These are phyloP conservation scores for Cladosporium phlei DNA, from an alignment of 2,329 filamentous ascomycete species.

Conservation along the genomic window DNA sequence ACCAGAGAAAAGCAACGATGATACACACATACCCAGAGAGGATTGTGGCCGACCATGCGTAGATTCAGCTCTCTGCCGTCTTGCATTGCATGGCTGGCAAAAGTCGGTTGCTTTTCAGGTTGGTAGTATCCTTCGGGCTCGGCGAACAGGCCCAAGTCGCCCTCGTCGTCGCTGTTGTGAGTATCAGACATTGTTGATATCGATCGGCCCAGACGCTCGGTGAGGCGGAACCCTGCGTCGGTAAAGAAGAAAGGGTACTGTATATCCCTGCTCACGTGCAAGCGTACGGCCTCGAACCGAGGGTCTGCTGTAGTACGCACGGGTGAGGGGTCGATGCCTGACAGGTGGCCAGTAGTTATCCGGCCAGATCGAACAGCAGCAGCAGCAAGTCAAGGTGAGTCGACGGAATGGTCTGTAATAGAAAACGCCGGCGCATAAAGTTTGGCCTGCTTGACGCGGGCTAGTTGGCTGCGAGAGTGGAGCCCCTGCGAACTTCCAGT, in stretches of 20 bases:
- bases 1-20: neutral
- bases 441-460: too few relatives aligned
- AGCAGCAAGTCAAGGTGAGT: too few relatives aligned
- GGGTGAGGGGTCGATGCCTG: too few relatives aligned
- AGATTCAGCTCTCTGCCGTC: slow-evolving; percentile 63
- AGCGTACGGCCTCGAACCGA: neutral
- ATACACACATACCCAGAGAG: slow-evolving; percentile 65
- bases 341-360: too few relatives aligned
- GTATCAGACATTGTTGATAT: slow-evolving; percentile 6
- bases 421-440: too few relatives aligned
- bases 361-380: neutral
- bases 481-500: too few relatives aligned
- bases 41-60: slow-evolving; percentile 79
- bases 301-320: neutral
- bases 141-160: slow-evolving; percentile 51
- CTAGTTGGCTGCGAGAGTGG: too few relatives aligned
- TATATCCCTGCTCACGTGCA: slow-evolving; percentile 1
- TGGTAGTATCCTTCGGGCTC: slow-evolving; percentile 79
- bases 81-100: slow-evolving; percentile 64
- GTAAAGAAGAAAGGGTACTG: neutral
- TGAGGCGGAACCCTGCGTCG: slow-evolving; percentile 11
- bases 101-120: slow-evolving; percentile 69
- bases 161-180: slow-evolving; percentile 30
- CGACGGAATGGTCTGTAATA: too few relatives aligned
- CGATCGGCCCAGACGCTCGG: slow-evolving; percentile 5